Conservation (phyloP, 805 yeast genomes). For the Starmerella ratchasimensis region DNA sequence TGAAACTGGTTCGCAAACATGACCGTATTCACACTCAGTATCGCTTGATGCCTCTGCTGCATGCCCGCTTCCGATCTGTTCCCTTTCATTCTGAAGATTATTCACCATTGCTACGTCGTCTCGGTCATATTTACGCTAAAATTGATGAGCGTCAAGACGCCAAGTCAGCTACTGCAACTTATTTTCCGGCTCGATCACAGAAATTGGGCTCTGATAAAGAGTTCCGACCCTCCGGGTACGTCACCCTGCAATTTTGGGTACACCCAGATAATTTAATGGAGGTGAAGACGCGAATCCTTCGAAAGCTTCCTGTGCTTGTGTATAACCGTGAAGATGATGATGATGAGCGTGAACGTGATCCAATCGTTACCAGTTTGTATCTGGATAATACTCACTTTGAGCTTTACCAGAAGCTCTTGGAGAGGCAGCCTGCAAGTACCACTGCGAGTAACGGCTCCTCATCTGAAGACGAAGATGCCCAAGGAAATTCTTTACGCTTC, state of each 20-base stretch:
- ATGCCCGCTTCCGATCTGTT: conserved; percentile 70
- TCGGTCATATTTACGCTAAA: conserved; percentile 64
- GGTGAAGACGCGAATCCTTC: conserved; percentile 84
- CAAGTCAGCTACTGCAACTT: conserved; percentile 21
- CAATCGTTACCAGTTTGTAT: conserved; percentile 72
- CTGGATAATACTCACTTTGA: conserved; percentile 77
- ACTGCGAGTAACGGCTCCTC: neutral
- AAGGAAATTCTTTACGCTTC: conserved; percentile 62
- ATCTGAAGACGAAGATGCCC: conserved; percentile 1
- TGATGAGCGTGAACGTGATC: conserved; percentile 42
- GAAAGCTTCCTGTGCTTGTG: conserved; percentile 84
- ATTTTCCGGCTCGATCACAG: conserved; percentile 21
- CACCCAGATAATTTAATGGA: conserved; percentile 97
- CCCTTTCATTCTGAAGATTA: conserved; percentile 94
- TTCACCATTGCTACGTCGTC: conserved; percentile 72
- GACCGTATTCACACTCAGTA: conserved; percentile 78
- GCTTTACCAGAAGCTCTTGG: conserved; percentile 69
- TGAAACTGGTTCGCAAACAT: conserved; percentile 89
- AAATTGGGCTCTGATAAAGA: conserved; percentile 24
- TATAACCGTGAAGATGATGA: conserved; percentile 45
- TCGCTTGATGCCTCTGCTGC: conserved; percentile 79
- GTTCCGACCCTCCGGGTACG: conserved; percentile 27
- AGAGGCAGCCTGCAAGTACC: conserved; percentile 31
- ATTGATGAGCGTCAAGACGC: conserved; percentile 55
- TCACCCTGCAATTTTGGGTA: conserved; percentile 81